These are phyloP conservation scores for Rutstroemia sp. DNA, from an alignment of 2,329 filamentous ascomycete species.

Conservation along the genomic window DNA sequence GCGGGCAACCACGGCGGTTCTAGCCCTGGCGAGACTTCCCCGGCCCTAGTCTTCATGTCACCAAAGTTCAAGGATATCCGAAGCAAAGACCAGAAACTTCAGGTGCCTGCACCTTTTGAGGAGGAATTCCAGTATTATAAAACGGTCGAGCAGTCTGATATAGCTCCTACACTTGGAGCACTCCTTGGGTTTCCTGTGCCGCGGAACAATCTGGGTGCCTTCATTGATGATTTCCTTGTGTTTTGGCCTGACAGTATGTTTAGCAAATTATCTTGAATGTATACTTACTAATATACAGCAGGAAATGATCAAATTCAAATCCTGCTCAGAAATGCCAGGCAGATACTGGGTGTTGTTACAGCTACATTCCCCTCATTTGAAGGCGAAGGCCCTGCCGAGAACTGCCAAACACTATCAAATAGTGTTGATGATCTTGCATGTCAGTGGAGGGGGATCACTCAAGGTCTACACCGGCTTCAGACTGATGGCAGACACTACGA, in stretches of 20 bases:
- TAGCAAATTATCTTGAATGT: neutral
- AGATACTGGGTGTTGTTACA: slow-evolving; percentile 70
- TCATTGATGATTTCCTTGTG: slow-evolving; percentile 70
- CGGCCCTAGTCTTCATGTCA: slow-evolving; percentile 84
- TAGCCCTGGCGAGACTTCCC: slow-evolving; percentile 86
- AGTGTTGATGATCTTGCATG: slow-evolving; percentile 56
- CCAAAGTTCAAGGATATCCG: slow-evolving; percentile 74
- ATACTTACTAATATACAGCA: slow-evolving; percentile 19
- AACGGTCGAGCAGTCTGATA: slow-evolving; percentile 85
- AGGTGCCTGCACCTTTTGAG: slow-evolving; percentile 49
- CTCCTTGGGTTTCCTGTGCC: slow-evolving; percentile 83
- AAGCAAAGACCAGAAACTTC: slow-evolving; percentile 37
- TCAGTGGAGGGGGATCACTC: slow-evolving; percentile 49
- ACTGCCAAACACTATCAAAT: slow-evolving; percentile 19
- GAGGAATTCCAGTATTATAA: slow-evolving; percentile 79
- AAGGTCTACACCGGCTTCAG: slow-evolving; percentile 14
- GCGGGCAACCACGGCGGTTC: slow-evolving; percentile 95
- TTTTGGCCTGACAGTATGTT: slow-evolving; percentile 63
- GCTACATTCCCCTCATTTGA: slow-evolving; percentile 59
- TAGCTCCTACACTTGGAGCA: slow-evolving; percentile 81
- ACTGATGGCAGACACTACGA: slow-evolving; percentile 28
- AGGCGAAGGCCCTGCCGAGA: slow-evolving; percentile 19
- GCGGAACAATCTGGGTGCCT: slow-evolving; percentile 81
- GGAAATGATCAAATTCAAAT: slow-evolving; percentile 55
- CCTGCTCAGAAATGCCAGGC: slow-evolving; percentile 68